phyloP scores from a whole-genome alignment of 2,329 filamentous ascomycete species.

The Curvularia verruculosa region DNA sequence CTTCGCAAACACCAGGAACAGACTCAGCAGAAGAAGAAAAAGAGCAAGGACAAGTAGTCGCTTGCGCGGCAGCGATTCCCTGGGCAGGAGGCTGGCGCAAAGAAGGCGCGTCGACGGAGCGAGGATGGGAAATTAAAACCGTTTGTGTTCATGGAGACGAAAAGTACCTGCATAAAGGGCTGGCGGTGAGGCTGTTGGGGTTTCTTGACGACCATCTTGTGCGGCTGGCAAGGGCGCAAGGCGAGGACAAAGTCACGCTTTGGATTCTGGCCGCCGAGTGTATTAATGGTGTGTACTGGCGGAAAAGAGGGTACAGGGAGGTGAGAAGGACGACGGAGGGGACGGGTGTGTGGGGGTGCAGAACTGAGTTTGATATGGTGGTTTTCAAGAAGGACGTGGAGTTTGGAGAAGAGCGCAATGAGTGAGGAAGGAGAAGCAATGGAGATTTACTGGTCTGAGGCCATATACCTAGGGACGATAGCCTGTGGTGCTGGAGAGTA shows the following conservation, averaged over 20 bases:
- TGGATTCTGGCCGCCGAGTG: conserved; percentile 36
- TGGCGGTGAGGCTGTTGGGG: conserved; percentile 22
- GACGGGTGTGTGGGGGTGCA: conserved; percentile 28
- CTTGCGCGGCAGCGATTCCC: conserved; percentile 29
- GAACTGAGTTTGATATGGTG: conserved; percentile 30
- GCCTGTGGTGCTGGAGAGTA: not conserved
- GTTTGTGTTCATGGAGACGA: conserved; percentile 29
- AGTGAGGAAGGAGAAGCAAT: no score
- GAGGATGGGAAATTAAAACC: conserved; percentile 38
- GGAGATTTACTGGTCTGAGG: no score
- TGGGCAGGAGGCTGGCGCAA: conserved; percentile 33
- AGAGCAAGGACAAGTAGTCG: conserved; percentile 22
- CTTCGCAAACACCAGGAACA: not conserved
- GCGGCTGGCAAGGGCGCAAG: not conserved
- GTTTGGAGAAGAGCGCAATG: not conserved
- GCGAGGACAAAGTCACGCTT: conserved; percentile 14
- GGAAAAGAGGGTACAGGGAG: conserved; percentile 29
- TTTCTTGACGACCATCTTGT: conserved; percentile 22
- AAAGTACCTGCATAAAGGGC: conserved; percentile 25
- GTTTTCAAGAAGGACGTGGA: conserved; percentile 29
- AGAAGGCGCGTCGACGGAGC: conserved; percentile 23
- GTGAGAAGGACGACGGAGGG: conserved; percentile 19
- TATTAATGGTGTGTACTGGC: conserved; percentile 37
- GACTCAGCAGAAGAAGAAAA: no score
- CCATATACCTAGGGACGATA: no score